Evolutionary conservation across 2,329 filamentous ascomycete species (phyloP).

Genomic region (Endocalyx cinctus): DNA sequence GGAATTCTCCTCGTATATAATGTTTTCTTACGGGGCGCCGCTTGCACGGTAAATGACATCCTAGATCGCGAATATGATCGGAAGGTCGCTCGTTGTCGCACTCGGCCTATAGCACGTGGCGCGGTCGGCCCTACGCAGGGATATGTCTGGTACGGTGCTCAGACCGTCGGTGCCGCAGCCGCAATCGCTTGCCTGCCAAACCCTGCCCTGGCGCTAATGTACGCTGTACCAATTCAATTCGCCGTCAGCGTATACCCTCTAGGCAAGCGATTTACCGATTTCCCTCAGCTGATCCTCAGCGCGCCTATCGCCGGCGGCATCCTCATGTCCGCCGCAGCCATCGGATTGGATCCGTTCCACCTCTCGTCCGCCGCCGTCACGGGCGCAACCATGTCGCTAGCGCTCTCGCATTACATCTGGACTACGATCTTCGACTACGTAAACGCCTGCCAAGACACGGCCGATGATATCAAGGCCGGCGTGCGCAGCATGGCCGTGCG

Average conservation of each 20-base stretch:
- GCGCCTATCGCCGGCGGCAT: slow-evolving; percentile 42
- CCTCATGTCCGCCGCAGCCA: neutral
- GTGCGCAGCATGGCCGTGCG: slow-evolving; percentile 7
- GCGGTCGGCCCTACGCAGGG: slow-evolving; percentile 30
- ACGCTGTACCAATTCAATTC: too few relatives aligned
- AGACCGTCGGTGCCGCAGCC: slow-evolving; percentile 14
- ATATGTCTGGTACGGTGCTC: slow-evolving; percentile 37
- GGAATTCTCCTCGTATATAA: slow-evolving; percentile 16
- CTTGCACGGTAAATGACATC: slow-evolving; percentile 52
- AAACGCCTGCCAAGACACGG: slow-evolving; percentile 7
- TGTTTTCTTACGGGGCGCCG: slow-evolving; percentile 43
- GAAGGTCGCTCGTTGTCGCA: slow-evolving; percentile 42
- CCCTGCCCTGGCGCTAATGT: neutral
- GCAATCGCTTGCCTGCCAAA: neutral
- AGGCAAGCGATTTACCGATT: slow-evolving; percentile 45
- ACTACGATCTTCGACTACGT: slow-evolving; percentile 3
- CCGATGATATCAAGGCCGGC: slow-evolving; percentile 5
- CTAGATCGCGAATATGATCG: slow-evolving; percentile 50
- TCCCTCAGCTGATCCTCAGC: slow-evolving; percentile 25
- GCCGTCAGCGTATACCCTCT: slow-evolving; percentile 29
- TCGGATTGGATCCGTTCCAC: neutral
- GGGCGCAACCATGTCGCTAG: slow-evolving; percentile 1
- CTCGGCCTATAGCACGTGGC: slow-evolving; percentile 44
- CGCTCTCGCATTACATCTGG: slow-evolving; percentile 3
- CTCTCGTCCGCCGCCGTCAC: neutral